Evolutionary conservation across 305 asterid species (phyloP), one percentile per base, ranked within the genome.

Genomic region (Fraxinus sp.): DNA sequence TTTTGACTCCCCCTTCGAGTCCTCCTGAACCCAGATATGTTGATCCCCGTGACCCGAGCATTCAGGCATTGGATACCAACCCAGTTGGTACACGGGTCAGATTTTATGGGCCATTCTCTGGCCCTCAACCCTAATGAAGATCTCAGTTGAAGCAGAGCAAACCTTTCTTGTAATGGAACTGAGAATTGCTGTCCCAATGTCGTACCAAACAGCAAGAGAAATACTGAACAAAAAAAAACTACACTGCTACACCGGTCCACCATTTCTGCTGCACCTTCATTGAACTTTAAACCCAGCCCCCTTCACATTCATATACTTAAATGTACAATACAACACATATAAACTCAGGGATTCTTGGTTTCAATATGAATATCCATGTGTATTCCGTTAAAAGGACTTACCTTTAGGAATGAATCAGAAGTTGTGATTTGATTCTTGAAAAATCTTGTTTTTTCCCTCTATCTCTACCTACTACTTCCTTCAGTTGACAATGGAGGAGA

Each of bases 31-130:
- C 95, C 93, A 10, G 95, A 92, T 41, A 95, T 83, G 28, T 86
- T 85, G 79, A 93, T 90, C 35, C 85, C 92, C 7, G 87, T 88
- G 35, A 95, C 92, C 46, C 88, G 80, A 68, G 93, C 97, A 84
- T 90, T 85, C 20, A 14, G 76, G 89, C 98, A 95, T 10, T 84
- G 83, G 6, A 95, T 75, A 43, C 98, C 98, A 4, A 41, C 81
- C 98, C 97, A 95, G 7, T 84, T 77, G 20, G 87, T 22, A 81
- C 98, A 95, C 2, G 97, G 97, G 82, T 95, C 90, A 13, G 89
- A 81, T 81, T 90, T 95, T 80, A 88, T 84, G 3, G 94, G 97
- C 98, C 98, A 93, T 3, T 92, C 89, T 77, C 57, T 89, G 13
- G 94, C 89, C 87, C 92, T 87, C 83, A 92, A 84, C 80, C 88